Conservation (phyloP, 495 filamentous ascomycete species). For the Aspergillus sparsus region DNA sequence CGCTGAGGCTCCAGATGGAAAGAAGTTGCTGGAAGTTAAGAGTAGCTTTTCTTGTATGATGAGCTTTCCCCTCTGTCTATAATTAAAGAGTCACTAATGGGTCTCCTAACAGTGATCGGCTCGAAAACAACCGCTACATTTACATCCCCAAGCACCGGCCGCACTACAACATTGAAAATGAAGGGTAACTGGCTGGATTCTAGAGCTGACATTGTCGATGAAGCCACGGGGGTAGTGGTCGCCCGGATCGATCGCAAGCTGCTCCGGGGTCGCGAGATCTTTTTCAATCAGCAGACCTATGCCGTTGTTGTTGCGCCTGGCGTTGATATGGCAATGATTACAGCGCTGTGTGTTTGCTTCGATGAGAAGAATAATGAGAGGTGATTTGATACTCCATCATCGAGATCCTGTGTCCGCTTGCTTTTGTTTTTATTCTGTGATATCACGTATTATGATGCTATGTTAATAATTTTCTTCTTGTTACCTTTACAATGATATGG, state of each 20-base stretch:
- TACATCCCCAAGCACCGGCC: background rate
- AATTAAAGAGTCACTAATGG: background rate
- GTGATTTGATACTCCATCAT: background rate
- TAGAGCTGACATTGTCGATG: constrained; percentile 24
- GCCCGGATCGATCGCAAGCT: constrained; percentile 53
- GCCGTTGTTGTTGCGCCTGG: constrained; percentile 52
- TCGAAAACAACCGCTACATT: background rate
- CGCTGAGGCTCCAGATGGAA: constrained; percentile 23
- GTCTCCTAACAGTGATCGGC: background rate
- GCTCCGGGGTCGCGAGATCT: constrained; percentile 47
- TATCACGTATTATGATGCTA: no score
- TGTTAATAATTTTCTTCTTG: no score
- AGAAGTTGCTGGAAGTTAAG: background rate
- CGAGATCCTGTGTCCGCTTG: no score
- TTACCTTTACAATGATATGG: no score
- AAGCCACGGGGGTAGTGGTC: constrained; percentile 37
- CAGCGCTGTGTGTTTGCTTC: constrained; percentile 56
- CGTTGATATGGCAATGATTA: constrained; percentile 58
- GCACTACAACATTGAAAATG: background rate
- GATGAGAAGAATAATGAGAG: constrained; percentile 56
- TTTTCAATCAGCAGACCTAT: constrained; percentile 59
- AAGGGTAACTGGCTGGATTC: constrained; percentile 12
- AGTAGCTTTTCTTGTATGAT: background rate
- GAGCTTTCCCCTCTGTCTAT: background rate
- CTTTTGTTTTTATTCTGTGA: no score